Evolutionary conservation across 108 stramenopile species (phyloP), one percentile per base, ranked within the genome.

Genomic region (Epipyxis sp.): DNA sequence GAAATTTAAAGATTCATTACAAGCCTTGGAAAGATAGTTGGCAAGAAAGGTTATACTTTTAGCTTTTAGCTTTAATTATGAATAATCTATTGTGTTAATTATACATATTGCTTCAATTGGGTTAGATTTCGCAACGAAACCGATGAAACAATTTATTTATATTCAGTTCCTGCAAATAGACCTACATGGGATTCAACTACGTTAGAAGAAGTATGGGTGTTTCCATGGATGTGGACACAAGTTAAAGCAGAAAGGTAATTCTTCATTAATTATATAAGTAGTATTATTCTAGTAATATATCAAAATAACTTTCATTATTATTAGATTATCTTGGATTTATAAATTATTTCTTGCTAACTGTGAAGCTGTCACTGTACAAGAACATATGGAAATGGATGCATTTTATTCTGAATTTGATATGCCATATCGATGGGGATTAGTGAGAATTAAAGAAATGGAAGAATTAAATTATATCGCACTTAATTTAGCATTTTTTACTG

Each of bases 1-100:
- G 20, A 50, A 50, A 50, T 50, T 20, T 50, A 20, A 50, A 50
- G 20, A 50, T 50, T 13, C 46, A 50, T 50, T 50, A 50, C 46
- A 50, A 50, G 20, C 46, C 46, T 50, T 50, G 46, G 46, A 50
- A 50, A 50, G 46, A 50, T 13, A 50, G 46, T 50, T 50, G 46
- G 46, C 46, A 50, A 50, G 46, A 50, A 50, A 6, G 46, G n/a
- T n/a, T n/a, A n/a, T n/a, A n/a, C n/a, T n/a, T n/a, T n/a, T n/a
- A n/a, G n/a, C n/a, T n/a, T n/a, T n/a, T n/a, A n/a, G n/a, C n/a
- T n/a, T n/a, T n/a, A n/a, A n/a, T n/a, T n/a, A n/a, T n/a, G n/a
- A n/a, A n/a, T n/a, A n/a, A n/a, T n/a, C n/a, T n/a, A n/a, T n/a
- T n/a, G n/a, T n/a, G n/a, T n/a, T n/a, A n/a, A n/a, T n/a, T n/a